Conservation (phyloP, 2,329 filamentous ascomycete species). For the Phyllosticta capitalensis region DNA sequence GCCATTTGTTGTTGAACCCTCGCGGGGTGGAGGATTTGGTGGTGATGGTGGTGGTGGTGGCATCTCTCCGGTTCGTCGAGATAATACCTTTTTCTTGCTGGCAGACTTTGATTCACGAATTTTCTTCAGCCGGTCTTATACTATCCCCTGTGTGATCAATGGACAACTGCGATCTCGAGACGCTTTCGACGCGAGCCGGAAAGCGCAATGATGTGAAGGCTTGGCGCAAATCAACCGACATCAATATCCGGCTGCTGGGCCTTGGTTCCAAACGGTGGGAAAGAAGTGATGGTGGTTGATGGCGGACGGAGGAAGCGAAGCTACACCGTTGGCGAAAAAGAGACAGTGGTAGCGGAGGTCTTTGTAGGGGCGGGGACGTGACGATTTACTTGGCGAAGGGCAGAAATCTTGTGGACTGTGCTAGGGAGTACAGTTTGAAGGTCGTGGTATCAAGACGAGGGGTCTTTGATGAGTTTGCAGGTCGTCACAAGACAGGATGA, state of each 20-base stretch:
- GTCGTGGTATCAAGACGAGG: neutral
- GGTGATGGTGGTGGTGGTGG: no score
- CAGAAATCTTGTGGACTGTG: neutral
- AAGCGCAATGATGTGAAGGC: conserved; percentile 45
- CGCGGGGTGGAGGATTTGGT: conserved; percentile 2
- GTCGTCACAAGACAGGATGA: neutral
- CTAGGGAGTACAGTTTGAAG: neutral
- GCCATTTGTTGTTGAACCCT: conserved; percentile 11
- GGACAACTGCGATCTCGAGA: conserved; percentile 48
- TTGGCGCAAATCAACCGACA: conserved; percentile 50
- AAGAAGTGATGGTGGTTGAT: neutral
- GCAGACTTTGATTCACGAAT: conserved; percentile 14
- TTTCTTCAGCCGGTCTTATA: conserved; percentile 39
- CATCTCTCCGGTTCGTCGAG: neutral
- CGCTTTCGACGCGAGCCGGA: conserved; percentile 46
- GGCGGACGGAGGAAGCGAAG: neutral
- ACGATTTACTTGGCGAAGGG: neutral
- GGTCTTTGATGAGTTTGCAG: neutral
- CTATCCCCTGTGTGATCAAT: conserved; percentile 47
- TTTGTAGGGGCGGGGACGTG: neutral
- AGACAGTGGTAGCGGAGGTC: neutral
- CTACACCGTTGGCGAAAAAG: neutral
- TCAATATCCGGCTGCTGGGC: conserved; percentile 31
- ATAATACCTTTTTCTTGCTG: conserved; percentile 7
- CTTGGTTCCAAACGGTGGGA: conserved; percentile 3